Conservation (phyloP, 2,329 filamentous ascomycete species). For the Alternaria postmessia region DNA sequence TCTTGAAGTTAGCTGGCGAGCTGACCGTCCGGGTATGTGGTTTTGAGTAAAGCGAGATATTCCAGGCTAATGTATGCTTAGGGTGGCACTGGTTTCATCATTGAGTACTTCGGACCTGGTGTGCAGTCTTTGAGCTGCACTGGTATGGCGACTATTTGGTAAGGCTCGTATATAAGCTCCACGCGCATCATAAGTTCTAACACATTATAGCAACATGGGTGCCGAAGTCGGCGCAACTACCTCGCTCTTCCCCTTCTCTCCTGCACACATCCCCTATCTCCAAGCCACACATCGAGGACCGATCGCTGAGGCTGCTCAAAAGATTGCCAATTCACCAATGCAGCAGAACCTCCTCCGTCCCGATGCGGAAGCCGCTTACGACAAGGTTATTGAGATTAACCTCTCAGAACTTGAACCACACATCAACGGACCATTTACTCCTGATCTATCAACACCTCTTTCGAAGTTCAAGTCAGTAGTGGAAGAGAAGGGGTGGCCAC, state of each 20-base stretch:
- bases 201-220: conserved; percentile 53
- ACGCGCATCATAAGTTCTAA: conserved; percentile 8
- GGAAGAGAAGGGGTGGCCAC: conserved; percentile 85
- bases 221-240: conserved; percentile 93
- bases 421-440: conserved; percentile 97
- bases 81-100: conserved; percentile 91
- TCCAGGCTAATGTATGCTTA: conserved; percentile 32
- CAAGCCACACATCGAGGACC: conserved; percentile 79
- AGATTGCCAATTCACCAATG: conserved; percentile 65
- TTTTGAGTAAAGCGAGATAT: not conserved
- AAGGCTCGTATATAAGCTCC: not conserved
- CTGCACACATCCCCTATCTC: conserved; percentile 84
- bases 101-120: conserved; percentile 92
- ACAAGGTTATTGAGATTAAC: conserved; percentile 89
- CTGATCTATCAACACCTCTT: conserved; percentile 90
- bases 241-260: conserved; percentile 91
- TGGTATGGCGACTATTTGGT: conserved; percentile 86
- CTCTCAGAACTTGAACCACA: conserved; percentile 90
- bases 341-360: conserved; percentile 74
- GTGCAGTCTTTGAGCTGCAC: conserved; percentile 89
- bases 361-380: conserved; percentile 84
- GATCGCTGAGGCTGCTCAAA: conserved; percentile 72
- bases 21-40: conserved; percentile 77
- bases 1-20: conserved; percentile 85
- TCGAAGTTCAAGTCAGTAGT: conserved; percentile 89